Evolutionary conservation across 2,329 filamentous ascomycete species (phyloP), one percentile per base, ranked within the genome.

Genomic region (Cladophialophora chaetospira): DNA sequence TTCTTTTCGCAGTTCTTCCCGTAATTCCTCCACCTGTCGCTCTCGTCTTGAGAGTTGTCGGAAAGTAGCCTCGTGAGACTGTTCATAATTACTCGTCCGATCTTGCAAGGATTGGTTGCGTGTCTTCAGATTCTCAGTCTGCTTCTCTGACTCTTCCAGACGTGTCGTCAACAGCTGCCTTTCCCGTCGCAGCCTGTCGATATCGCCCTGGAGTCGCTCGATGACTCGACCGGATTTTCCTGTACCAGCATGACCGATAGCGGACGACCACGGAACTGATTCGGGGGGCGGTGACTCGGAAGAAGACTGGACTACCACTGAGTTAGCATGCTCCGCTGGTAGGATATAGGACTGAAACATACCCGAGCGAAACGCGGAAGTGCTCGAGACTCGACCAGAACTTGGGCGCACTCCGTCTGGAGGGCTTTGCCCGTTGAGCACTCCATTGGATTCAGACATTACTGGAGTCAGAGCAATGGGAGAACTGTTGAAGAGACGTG

Each of bases 201-300:
- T 79, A 44, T 79, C 77, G 60, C 76, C 76, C 65, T 79, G 77
- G 29, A 79, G 66, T 54, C 76, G 75, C 58, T 79, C 77, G 51
- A 79, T 79, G 17, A 79, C 77, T 31, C 77, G 73, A 25, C 77
- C 76, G 2, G 77, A 79, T 65, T 79, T 79, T 35, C 77, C 77
- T 17, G 75, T 73, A 21, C 75, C 73, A 31, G 77, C 77, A 58
- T 78, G 76, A 10, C 77, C 77, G 25, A 79, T 75, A 2, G 77
- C 77, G 1, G 77, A 74, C 9, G 75, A 79, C 77, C 77, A 79
- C 68, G 76, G 73, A 11, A 65, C 64, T 29, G 63, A 55, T 28
- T 71, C 70, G 19, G 68, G 55, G 42, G 69, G 52, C 15, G 65
- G 57, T 33, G 57, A 55, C 15, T 63, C 61, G 44, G 60, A 61